Conservation (phyloP, 2,329 filamentous ascomycete genomes). For the Ceratocystis eucalypticola region DNA sequence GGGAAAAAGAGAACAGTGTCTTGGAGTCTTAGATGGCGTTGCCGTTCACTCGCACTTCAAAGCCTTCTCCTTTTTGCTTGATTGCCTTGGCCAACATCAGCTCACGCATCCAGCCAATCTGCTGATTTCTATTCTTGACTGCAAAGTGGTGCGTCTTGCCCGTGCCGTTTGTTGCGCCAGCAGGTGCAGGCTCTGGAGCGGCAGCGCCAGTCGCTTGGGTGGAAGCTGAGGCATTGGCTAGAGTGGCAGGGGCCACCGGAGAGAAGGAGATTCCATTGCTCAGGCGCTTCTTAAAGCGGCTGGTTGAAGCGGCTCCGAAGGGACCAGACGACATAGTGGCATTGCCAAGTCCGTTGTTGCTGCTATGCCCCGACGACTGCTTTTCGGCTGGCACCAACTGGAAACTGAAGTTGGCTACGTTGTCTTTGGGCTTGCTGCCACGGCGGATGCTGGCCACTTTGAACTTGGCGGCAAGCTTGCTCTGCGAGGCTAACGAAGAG, state of each 20-base stretch:
- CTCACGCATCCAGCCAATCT: slow-evolving; percentile 96
- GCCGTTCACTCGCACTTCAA: slow-evolving; percentile 69
- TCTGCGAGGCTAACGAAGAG: slow-evolving; percentile 58
- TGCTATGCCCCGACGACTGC: slow-evolving; percentile 26
- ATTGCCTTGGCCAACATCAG: slow-evolving; percentile 81
- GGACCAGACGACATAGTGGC: neutral
- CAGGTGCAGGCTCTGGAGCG: slow-evolving; percentile 24
- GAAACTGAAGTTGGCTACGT: slow-evolving; percentile 63
- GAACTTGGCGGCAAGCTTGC: slow-evolving; percentile 77
- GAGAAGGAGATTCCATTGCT: neutral
- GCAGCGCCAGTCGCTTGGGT: slow-evolving; percentile 18
- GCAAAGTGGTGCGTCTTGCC: slow-evolving; percentile 91
- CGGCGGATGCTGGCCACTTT: slow-evolving; percentile 59
- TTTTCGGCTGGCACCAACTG: slow-evolving; percentile 64
- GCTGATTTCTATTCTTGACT: slow-evolving; percentile 70
- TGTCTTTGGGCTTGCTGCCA: slow-evolving; percentile 36
- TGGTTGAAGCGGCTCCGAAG: slow-evolving; percentile 1
- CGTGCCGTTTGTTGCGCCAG: slow-evolving; percentile 43
- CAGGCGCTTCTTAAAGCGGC: slow-evolving; percentile 17
- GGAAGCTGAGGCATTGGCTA: slow-evolving; percentile 33
- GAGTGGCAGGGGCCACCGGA: slow-evolving; percentile 25
- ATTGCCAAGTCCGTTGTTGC: slow-evolving; percentile 27
- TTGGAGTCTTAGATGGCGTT: slow-evolving; percentile 46
- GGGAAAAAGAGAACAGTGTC: slow-evolving; percentile 12
- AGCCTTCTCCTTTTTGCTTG: slow-evolving; percentile 71